A percentile compares a stretch with the other conserved stretches of the same genome.
Conservation (phyloP, 2,329 filamentous ascomycete genomes). For the Diaporthe sp. region DNA sequence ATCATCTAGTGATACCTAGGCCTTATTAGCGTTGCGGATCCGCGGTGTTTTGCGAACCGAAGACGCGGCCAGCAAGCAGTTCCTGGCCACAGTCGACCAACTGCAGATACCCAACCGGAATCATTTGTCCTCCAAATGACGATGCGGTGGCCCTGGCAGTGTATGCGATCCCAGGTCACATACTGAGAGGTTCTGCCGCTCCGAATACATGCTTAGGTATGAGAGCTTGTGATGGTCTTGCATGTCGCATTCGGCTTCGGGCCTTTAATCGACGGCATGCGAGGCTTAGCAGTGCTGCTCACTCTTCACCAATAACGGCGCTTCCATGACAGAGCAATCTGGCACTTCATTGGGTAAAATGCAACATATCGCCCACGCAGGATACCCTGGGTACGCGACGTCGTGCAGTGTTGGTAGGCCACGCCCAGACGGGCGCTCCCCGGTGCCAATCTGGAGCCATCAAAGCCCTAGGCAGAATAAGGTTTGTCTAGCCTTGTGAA, state of each 20-base stretch:
- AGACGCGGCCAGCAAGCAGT: background rate
- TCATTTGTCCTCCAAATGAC: background rate
- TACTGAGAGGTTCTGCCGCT: background rate
- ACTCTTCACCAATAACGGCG: background rate
- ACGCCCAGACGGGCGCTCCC: conserved; percentile 8
- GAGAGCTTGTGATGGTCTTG: too few relatives aligned
- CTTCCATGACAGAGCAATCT: background rate
- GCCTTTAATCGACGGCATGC: background rate
- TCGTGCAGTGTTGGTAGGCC: background rate
- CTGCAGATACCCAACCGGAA: background rate
- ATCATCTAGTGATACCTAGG: background rate
- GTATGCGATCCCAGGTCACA: background rate
- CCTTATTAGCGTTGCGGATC: conserved; percentile 6
- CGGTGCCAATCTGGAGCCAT: conserved; percentile 5
- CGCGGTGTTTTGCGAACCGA: background rate
- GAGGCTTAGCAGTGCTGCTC: background rate
- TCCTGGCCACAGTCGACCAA: background rate
- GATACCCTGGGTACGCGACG: conserved; percentile 12
- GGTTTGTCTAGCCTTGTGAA: conserved; percentile 1
- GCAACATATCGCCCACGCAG: background rate
- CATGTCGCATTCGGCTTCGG: background rate
- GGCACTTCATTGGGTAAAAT: too few relatives aligned
- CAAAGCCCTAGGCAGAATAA: conserved; percentile 5
- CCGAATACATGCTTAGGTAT: background rate
- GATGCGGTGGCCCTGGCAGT: background rate